phyloP scores from a whole-genome alignment of 1,284 basidiomycete species.

The Cutaneotrichosporon mucoides region DNA sequence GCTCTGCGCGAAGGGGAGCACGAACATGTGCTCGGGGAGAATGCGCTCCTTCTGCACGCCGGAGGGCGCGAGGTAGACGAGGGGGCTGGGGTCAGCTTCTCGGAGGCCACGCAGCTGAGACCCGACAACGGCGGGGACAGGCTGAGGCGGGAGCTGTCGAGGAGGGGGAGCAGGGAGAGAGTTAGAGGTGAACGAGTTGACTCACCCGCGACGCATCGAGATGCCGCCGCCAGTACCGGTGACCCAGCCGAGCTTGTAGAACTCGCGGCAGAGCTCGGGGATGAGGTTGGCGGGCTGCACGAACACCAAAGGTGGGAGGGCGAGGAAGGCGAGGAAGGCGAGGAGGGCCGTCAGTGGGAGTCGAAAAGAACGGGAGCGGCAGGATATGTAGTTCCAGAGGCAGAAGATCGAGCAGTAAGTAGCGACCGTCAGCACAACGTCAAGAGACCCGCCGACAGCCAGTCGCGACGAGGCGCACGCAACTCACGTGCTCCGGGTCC shows the following conservation, averaged over 20 bases:
- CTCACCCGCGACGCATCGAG: conserved; percentile 63
- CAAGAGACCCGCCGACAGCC: no score
- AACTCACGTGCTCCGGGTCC: conserved; percentile 51
- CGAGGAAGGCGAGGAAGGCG: no score
- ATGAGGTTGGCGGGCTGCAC: conserved; percentile 74
- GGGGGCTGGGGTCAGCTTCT: conserved; percentile 54
- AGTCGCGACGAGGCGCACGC: no score
- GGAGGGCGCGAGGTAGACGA: conserved; percentile 78
- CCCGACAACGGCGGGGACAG: no score
- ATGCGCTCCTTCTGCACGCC: conserved; percentile 86
- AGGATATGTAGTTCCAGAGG: no score
- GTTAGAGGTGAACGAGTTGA: background rate
- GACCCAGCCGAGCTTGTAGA: conserved; percentile 58
- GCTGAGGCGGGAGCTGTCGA: background rate
- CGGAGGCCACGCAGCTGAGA: no score
- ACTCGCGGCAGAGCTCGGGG: conserved; percentile 62
- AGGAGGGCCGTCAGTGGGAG: background rate
- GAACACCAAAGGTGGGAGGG: background rate
- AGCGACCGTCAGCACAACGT: background rate
- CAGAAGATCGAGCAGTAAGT: background rate
- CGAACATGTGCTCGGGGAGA: conserved; percentile 71
- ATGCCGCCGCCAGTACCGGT: conserved; percentile 61
- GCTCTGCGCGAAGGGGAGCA: conserved; percentile 69
- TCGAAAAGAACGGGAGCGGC: background rate
- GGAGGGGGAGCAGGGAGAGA: background rate